Evolutionary conservation across 352 stramenopile species (phyloP).

Genomic region (Phytophthora pluvialis): DNA sequence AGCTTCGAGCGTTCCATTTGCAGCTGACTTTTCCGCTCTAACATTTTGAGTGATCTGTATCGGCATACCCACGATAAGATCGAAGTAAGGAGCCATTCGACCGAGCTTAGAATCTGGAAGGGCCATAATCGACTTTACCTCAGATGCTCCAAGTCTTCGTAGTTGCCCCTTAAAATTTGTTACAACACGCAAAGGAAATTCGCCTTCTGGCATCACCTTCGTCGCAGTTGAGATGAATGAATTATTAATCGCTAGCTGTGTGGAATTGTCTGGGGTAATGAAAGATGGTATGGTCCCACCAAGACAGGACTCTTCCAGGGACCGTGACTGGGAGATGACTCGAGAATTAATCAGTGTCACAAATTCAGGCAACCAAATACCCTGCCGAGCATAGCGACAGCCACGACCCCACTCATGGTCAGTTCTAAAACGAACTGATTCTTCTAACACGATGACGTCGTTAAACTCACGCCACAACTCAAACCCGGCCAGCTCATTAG

Average conservation of each 20-base stretch:
- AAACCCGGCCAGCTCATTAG: constrained; percentile 1
- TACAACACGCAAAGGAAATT: neutral
- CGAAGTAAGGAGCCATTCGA: neutral
- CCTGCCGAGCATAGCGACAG: constrained; percentile 22
- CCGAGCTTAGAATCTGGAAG: neutral
- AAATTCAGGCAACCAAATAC: constrained; percentile 24
- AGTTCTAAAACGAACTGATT: constrained; percentile 26
- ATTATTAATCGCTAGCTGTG: neutral
- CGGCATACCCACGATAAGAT: neutral
- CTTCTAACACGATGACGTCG: constrained; percentile 8
- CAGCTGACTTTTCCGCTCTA: neutral
- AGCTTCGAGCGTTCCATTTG: neutral
- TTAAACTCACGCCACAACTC: constrained; percentile 6
- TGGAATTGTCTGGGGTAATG: neutral
- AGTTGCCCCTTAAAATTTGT: neutral
- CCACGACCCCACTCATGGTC: constrained; percentile 34
- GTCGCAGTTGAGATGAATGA: neutral
- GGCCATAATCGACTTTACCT: neutral
- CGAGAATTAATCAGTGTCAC: neutral
- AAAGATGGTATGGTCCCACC: too few species aligned
- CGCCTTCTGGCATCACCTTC: neutral
- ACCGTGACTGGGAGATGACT: too few species aligned
- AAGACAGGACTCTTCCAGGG: too few species aligned
- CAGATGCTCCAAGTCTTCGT: neutral
- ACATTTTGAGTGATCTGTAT: neutral